Percentiles rank a stretch among this genome's conserved stretches.
phyloP scores from a whole-genome alignment of 352 stramenopile species.

The Phytopythium litorale region DNA sequence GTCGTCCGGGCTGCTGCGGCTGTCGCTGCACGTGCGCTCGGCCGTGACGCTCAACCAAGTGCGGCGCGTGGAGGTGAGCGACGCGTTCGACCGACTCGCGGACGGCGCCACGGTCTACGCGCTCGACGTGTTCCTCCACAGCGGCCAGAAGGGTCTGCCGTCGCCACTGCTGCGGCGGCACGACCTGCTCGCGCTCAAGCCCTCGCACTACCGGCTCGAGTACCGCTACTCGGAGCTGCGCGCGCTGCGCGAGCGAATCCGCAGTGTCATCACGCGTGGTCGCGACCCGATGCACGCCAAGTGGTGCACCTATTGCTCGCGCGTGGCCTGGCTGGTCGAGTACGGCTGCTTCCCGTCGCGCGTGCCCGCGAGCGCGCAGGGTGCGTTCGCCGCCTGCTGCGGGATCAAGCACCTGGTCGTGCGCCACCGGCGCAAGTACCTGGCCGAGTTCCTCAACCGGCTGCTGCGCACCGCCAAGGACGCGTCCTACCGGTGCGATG shows the following conservation, averaged over 20 bases:
- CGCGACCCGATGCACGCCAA: constrained; percentile 36
- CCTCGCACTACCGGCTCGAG: constrained; percentile 29
- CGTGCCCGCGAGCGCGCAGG: constrained; percentile 13
- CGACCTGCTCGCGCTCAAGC: constrained; percentile 6
- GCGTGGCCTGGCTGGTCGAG: constrained; percentile 32
- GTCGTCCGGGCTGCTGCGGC: constrained; percentile 28
- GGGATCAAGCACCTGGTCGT: constrained; percentile 16
- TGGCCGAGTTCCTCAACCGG: constrained; percentile 39
- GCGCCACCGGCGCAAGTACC: constrained; percentile 23
- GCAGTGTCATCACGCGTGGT: constrained; percentile 13
- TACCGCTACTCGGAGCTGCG: constrained; percentile 58
- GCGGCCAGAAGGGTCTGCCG: constrained; percentile 45
- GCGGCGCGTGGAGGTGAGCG: constrained; percentile 40
- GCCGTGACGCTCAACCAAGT: constrained; percentile 60
- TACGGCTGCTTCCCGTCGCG: constrained; percentile 45
- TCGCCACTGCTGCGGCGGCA: constrained; percentile 13
- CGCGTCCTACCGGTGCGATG: constrained; percentile 42
- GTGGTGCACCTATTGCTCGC: constrained; percentile 57
- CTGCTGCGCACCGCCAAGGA: constrained; percentile 43
- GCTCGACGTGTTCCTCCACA: constrained; percentile 39
- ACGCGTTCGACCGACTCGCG: constrained; percentile 24
- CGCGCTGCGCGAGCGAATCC: constrained; percentile 32
- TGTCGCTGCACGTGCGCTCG: constrained; percentile 46
- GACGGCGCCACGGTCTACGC: constrained; percentile 51
- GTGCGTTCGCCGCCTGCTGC: constrained; percentile 15